Base-by-base conservation (phyloP, 2,329 filamentous ascomycete genomes). In the Eurotiales sp. region DNA sequence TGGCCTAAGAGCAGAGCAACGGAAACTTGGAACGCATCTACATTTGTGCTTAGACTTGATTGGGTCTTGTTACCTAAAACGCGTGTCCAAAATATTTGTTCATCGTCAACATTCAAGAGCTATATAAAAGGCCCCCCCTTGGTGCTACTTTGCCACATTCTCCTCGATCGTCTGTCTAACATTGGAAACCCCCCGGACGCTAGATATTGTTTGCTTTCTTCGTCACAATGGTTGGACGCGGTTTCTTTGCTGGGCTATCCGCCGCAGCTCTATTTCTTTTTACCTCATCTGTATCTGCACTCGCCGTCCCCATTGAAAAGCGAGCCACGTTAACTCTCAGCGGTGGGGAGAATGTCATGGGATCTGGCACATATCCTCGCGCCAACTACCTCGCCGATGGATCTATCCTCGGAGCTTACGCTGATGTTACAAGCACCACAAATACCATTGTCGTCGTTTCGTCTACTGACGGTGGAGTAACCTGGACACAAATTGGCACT, bases 311-410 rank as follows among this genome's bases (percentile, higher is more conserved):
- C n/a, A 3, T 47, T 21, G 22, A 19, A n/a, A 47, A 47, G 21
- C 32, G 32, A n/a, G n/a, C n/a, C n/a, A n/a, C n/a, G n/a, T n/a
- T n/a, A 5, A 40, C 21, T 40, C 22, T 40, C 8, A 19, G 34
- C 14, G 45, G 45, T 23, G n/a, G 14, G 11, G 19, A 40, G 45
- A 30, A 29, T 40, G 8, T 21, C 17, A 39, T 47, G 8, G 45
- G 45, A 11, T 8, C 8, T 30, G 45, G 45, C 23, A 47, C 45
- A 14, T 47, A 47, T 15, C 45, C 45, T n/a, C 45, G 45, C 23
- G 45, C 45, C 14, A 47, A 47, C 45, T 47, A 19, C 17, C 19
- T 47, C n/a, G n/a, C 34, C 11, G 45, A 47, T 15, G 45, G 45
- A 11, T 30, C 45, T 3, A 47, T 47, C 15, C 30, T 47, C 34